phyloP scores from a whole-genome alignment of 805 yeast genomes.

The Teunomyces aglyptinius region DNA sequence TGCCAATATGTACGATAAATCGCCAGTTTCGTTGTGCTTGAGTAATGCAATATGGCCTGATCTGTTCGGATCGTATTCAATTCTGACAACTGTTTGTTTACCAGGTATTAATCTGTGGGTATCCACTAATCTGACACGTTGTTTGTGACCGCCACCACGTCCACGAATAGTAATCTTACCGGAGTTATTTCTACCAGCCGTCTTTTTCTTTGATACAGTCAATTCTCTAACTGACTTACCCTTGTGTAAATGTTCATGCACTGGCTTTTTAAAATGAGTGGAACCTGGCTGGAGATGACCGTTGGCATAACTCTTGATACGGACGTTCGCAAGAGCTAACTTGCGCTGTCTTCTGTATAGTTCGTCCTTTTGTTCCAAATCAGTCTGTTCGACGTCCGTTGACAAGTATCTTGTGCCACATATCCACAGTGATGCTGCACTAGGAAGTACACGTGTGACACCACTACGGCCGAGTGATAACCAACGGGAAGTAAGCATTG shows the following conservation, averaged over 20 bases:
- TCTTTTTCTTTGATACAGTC: conserved; percentile 67
- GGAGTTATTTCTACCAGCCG: conserved; percentile 85
- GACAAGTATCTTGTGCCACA: conserved; percentile 1
- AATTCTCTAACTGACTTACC: conserved; percentile 78
- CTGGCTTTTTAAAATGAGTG: conserved; percentile 85
- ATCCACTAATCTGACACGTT: conserved; percentile 83
- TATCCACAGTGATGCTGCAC: background rate
- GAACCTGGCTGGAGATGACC: conserved; percentile 74
- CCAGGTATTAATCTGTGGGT: conserved; percentile 67
- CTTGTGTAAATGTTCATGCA: conserved; percentile 81
- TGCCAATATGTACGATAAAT: conserved; percentile 79
- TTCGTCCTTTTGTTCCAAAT: conserved; percentile 76
- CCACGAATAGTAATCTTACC: conserved; percentile 92
- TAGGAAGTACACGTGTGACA: conserved; percentile 2
- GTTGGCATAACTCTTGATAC: conserved; percentile 73
- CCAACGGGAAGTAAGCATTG: conserved; percentile 4
- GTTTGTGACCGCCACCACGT: conserved; percentile 95
- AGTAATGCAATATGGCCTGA: conserved; percentile 89
- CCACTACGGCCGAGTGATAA: conserved; percentile 1
- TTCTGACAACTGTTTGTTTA: conserved; percentile 74
- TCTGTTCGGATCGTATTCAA: conserved; percentile 95
- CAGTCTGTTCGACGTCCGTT: conserved; percentile 48
- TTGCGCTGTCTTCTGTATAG: conserved; percentile 69
- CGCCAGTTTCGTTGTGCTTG: conserved; percentile 58
- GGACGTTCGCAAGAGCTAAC: conserved; percentile 66